These are phyloP conservation scores for Helicocarpus griseus DNA, from an alignment of 2,329 filamentous ascomycete genomes.

Conservation along the genomic window DNA sequence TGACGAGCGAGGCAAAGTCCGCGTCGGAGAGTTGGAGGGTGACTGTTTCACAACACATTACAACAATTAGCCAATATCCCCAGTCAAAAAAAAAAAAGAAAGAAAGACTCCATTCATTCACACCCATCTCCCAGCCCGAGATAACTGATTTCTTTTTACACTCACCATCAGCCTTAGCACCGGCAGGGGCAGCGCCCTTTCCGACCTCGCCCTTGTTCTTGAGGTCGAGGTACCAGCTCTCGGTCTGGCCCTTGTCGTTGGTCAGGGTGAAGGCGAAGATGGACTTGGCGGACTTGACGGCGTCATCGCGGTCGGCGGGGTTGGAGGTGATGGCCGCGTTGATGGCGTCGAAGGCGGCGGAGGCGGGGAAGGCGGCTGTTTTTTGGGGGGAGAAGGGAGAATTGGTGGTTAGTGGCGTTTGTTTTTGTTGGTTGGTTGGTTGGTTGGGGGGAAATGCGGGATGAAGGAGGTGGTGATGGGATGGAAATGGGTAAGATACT, in stretches of 20 bases:
- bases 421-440: slow-evolving; percentile 2
- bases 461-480: not conserved
- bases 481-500: not conserved
- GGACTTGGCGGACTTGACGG: slow-evolving; percentile 78
- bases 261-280: slow-evolving; percentile 89
- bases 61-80: too few species aligned
- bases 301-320: slow-evolving; percentile 69
- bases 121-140: slow-evolving; percentile 1
- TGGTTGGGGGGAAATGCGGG: not conserved
- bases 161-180: slow-evolving; percentile 74
- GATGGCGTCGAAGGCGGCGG: slow-evolving; percentile 84
- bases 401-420: slow-evolving; percentile 1
- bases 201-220: slow-evolving; percentile 79
- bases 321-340: slow-evolving; percentile 57
- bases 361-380: slow-evolving; percentile 75
- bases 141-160: too few species aligned
- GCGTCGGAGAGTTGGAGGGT: slow-evolving; percentile 75
- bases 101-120: not conserved
- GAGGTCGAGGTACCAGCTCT: slow-evolving; percentile 91
- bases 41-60: too few species aligned
- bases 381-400: slow-evolving; percentile 2
- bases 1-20: slow-evolving; percentile 75
- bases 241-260: slow-evolving; percentile 68
- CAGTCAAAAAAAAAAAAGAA: too few species aligned
- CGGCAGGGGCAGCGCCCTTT: slow-evolving; percentile 57